Percentiles rank a stretch among this genome's conserved stretches.
phyloP scores from a whole-genome alignment of 257 asterid genomes.

The Forsythia suspensa region DNA sequence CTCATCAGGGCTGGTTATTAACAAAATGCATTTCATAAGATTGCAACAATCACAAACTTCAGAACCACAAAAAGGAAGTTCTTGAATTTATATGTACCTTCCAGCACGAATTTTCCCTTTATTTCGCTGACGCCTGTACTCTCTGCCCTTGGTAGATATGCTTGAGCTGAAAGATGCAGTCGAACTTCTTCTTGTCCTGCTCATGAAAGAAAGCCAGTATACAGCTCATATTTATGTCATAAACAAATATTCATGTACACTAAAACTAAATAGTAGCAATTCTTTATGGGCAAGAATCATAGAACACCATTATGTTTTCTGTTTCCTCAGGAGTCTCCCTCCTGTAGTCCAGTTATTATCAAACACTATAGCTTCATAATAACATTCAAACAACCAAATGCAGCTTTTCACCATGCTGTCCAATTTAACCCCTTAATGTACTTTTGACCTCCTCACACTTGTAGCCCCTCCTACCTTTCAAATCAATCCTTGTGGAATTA shows the following conservation, averaged over 20 bases:
- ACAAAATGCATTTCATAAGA: constrained; percentile 9
- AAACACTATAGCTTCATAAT: neutral
- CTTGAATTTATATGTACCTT: constrained; percentile 53
- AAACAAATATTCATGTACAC: neutral
- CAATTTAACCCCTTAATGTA: neutral
- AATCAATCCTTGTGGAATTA: neutral
- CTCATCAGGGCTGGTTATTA: constrained; percentile 72
- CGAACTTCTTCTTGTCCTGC: constrained; percentile 77
- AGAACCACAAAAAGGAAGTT: neutral
- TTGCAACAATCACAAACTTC: neutral
- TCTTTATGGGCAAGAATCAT: neutral
- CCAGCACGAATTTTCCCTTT: constrained; percentile 97
- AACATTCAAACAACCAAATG: neutral
- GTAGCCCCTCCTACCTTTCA: neutral
- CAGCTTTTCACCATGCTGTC: neutral
- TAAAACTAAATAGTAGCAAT: neutral
- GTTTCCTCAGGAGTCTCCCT: neutral
- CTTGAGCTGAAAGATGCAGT: constrained; percentile 56
- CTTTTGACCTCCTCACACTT: neutral
- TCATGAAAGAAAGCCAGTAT: constrained; percentile 17
- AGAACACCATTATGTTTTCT: neutral
- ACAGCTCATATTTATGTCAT: constrained; percentile 10
- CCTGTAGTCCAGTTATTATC: neutral
- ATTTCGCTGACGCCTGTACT: constrained; percentile 65
- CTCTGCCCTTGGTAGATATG: constrained; percentile 70